phyloP scores from a whole-genome alignment of 306 rosid species.

The Castanea crenata region DNA sequence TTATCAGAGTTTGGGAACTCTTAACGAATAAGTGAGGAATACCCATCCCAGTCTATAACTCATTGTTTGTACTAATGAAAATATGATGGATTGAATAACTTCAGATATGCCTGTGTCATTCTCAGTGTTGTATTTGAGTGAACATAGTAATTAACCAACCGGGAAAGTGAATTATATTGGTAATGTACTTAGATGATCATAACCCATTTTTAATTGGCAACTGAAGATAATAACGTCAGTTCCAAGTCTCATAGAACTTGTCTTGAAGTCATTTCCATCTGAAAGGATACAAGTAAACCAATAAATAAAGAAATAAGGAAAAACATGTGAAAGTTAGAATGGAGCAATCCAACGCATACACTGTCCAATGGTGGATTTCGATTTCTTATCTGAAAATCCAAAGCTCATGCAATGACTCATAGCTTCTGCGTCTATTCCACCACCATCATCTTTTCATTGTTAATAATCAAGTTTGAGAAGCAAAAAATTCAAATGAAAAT shows the following conservation, averaged over 20 bases:
- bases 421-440: constrained; percentile 48
- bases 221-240: constrained; percentile 50
- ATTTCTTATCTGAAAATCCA: constrained; percentile 45
- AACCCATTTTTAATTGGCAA: constrained; percentile 36
- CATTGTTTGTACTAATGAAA: too few species aligned
- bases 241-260: constrained; percentile 59
- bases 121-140: too few species aligned
- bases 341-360: constrained; percentile 29
- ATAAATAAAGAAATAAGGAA: constrained; percentile 7
- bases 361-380: constrained; percentile 49
- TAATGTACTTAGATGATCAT: background rate
- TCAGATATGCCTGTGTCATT: too few species aligned
- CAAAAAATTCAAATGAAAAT: background rate
- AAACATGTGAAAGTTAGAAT: background rate
- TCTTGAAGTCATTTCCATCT: constrained; percentile 66
- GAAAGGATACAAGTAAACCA: constrained; percentile 25
- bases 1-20: too few species aligned
- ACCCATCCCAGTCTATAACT: too few species aligned
- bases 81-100: too few species aligned
- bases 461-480: background rate
- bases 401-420: constrained; percentile 57
- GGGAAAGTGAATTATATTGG: background rate
- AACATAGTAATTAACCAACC: too few species aligned
- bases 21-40: too few species aligned
- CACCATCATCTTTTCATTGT: constrained; percentile 35